These are phyloP conservation scores for Populus trichocarpa DNA, from an alignment of 441 rosid species.

Conservation along the genomic window DNA sequence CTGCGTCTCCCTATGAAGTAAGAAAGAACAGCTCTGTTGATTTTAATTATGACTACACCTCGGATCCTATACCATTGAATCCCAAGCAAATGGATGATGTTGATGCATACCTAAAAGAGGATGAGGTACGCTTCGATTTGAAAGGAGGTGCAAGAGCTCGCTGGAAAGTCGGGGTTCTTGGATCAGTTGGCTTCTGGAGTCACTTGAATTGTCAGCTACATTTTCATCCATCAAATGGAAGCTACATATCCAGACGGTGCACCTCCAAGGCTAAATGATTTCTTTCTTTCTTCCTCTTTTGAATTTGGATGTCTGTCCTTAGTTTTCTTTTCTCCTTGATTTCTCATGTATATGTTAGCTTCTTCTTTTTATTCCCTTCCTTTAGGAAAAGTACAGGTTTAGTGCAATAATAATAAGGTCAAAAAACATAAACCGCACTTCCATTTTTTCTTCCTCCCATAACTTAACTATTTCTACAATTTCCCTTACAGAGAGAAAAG, in stretches of 20 bases:
- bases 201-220: constrained; percentile 56
- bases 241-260: constrained; percentile 40
- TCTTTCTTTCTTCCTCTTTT: neutral
- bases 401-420: too few species aligned
- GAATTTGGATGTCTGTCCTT: neutral
- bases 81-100: constrained; percentile 34
- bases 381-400: neutral
- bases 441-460: too few species aligned
- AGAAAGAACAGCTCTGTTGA: constrained; percentile 36
- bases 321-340: neutral
- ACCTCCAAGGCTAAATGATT: constrained; percentile 53
- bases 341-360: neutral
- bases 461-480: too few species aligned
- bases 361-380: too few species aligned
- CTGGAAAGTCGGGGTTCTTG: constrained; percentile 71
- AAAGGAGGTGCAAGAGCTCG: constrained; percentile 55
- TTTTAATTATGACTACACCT: constrained; percentile 47
- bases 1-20: constrained; percentile 49
- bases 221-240: constrained; percentile 50
- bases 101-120: constrained; percentile 39
- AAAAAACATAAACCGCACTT: too few species aligned
- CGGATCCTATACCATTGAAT: constrained; percentile 57
- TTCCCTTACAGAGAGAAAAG: too few species aligned
- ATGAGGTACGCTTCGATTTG: constrained; percentile 50
- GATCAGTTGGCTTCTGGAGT: constrained; percentile 52